Evolutionary conservation across 2,329 filamentous ascomycete genomes (phyloP).

Genomic region (Cladosporium velox): DNA sequence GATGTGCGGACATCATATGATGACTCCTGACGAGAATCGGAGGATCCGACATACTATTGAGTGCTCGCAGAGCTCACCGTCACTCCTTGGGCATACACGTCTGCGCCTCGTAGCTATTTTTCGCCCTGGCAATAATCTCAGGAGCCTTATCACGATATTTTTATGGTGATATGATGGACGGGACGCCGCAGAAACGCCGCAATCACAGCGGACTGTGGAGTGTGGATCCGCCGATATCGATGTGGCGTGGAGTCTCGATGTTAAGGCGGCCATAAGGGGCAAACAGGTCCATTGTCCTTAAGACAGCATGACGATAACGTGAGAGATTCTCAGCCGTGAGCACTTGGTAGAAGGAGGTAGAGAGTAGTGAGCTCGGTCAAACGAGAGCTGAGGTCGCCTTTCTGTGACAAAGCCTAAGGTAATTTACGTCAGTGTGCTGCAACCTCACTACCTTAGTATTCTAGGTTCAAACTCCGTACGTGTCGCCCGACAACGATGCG

Average conservation of each 20-base stretch:
- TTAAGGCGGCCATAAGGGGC: neutral
- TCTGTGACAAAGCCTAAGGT: neutral
- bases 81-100: neutral
- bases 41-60: neutral
- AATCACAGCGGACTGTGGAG: conserved; percentile 10
- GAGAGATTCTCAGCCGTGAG: neutral
- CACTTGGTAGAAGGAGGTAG: neutral
- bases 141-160: neutral
- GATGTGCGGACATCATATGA: conserved; percentile 12
- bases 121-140: neutral
- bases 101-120: neutral
- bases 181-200: conserved; percentile 18
- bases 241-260: conserved; percentile 6
- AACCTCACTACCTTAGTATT: neutral
- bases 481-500: too few species aligned
- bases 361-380: neutral
- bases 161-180: neutral
- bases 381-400: neutral
- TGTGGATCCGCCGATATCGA: conserved; percentile 15
- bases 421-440: neutral
- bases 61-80: neutral
- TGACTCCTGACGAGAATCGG: neutral
- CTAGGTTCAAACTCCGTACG: too few species aligned
- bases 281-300: neutral
- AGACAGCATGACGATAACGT: neutral